Evolutionary conservation across 345 rosid species (phyloP), one percentile per base, ranked within the genome.

Genomic region (Luvunga scandens): DNA sequence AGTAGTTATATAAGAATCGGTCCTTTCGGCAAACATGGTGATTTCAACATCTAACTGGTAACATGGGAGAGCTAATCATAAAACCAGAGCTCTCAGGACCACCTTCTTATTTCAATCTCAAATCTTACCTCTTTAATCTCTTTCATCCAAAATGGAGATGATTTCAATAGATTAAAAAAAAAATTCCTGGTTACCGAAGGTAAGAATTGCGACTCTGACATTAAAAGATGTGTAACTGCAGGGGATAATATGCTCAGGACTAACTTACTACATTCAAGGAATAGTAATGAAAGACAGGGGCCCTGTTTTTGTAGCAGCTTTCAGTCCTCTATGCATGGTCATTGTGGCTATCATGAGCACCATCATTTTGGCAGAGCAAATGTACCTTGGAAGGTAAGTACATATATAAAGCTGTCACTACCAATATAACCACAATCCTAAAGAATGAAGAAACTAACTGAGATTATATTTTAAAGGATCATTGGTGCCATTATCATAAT

Each of bases 301-400:
- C 16, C 98, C 99, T 0, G 99, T 96, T 45, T 96, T 93, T 71
- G 95, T 96, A 13, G 85, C 95, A 25, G 98, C 99, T 61, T 94
- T 94, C 14, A 88, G 76, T 81, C 98, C 98, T 8, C 79, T 96
- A 0, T 72, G 92, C 83, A 92, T 91, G 98, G 88, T 94, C 59
- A 88, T 96, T 31, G 98, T 96, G 21, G 98, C 97, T 0, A 72
- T 90, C 66, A 73, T 90, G 89, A 89, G 98, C 22, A 82, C 97
- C 60, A 56, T 96, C 84, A 90, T 94, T 66, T 87, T 94, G 10
- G 89, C 88, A 0, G 99, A 96, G 84, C 89, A 90, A 73, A 86
- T 96, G 91, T 92, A 63, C 77, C 50, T 96, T 24, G 99, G 99
- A 84, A 94, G 98, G 98, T 90, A 90, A n/a, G 10, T 24, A 39